Base-by-base conservation (phyloP, 257 asterid genomes). In the Solanum stenotomum region DNA sequence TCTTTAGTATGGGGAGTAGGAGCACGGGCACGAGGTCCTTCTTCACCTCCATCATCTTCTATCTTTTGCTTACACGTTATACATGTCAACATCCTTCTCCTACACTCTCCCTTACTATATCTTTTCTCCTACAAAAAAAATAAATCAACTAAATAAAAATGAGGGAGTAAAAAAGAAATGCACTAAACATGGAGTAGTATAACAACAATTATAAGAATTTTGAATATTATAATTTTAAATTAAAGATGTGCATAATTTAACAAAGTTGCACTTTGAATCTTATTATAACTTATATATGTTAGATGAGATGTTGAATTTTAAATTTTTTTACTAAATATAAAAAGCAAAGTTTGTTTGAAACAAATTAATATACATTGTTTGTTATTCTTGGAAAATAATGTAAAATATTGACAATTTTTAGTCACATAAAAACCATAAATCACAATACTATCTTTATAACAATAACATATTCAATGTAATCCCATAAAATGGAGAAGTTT, bases 71-170 rank as follows among this genome's bases (percentile, higher is more conserved):
- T 96, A 81, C 99, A 97, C 86, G 99, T 96, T 83, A 97, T 94
- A 92, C 99, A 97, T 92, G 99, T 97, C 99, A 96, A 89, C 99
- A 97, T 97, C 93, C 92, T 91, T 89, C 42, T 49, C 56, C 52
- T 31, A 56, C 77, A 10, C 88, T 79, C 37, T 88, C 23, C 40
- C 76, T 12, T 9, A 56, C 37, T 56, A 18, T 56, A 56, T 56
- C 65, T 18, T 56, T 56, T 56, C n/a, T 56, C 70, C 20, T 6
- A 52, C 33, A 8, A 52, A 52, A 49, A 14, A 14, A 16, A 52
- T 18, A 27, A n/a, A 20, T 75, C 27, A 25, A 35, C 5, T 20
- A 33, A 31, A 40, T n/a, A 40, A 5, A 38, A 77, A 11, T 25
- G 7, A 40, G 6, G 0, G 71, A 1, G 31, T 20, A 20, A 23